These are phyloP conservation scores for Vaccinium corymbosum DNA, from an alignment of 148 eudicot genomes.

Conservation along the genomic window DNA sequence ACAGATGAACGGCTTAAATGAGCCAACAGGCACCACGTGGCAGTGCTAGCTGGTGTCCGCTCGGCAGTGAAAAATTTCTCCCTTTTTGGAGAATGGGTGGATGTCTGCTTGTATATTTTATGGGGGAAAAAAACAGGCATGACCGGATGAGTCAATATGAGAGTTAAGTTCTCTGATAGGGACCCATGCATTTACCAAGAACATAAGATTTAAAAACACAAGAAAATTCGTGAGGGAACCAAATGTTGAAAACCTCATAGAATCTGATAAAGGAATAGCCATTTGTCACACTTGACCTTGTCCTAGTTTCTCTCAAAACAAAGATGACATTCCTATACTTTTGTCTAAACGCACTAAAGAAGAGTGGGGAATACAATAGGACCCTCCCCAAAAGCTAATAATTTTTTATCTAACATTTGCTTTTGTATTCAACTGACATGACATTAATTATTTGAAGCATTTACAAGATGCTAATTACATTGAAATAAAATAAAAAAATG, in stretches of 20 bases:
- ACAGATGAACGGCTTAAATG: no score
- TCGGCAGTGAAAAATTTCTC: no score
- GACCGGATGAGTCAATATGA: not conserved
- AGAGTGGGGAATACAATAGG: no score
- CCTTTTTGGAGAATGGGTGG: not conserved
- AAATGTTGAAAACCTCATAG: not conserved
- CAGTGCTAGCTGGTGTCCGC: no score
- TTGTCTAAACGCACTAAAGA: not conserved
- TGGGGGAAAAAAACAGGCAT: not conserved
- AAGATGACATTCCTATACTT: not conserved
- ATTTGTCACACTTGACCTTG: not conserved
- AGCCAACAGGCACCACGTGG: no score
- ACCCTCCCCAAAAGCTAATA: not conserved
- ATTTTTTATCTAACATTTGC: not conserved
- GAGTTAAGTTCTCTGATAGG: conserved; percentile 1
- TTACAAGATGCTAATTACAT: not conserved
- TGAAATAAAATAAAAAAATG: no score
- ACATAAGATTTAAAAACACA: not conserved
- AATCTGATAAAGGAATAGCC: not conserved
- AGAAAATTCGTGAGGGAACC: not conserved
- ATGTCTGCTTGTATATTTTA: not conserved
- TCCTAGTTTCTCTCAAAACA: not conserved
- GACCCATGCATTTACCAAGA: not conserved
- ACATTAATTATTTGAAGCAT: not conserved
- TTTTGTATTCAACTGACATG: not conserved